Base-by-base conservation (phyloP, 1,284 basidiomycete species). In the Ustilago curta region DNA sequence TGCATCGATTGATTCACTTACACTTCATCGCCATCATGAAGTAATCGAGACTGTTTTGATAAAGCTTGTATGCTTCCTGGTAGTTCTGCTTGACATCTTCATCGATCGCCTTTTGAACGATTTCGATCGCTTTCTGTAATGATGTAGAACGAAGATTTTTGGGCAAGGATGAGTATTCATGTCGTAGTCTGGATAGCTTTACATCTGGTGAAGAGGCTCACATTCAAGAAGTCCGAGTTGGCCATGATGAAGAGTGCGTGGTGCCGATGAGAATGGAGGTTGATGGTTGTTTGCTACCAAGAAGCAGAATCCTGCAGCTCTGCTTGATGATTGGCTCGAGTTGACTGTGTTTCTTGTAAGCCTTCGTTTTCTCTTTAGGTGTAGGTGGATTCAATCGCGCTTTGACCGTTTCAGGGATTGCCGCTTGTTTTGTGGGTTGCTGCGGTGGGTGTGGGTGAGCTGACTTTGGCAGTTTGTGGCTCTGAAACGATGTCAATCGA, bases 41-140 rank as follows among this genome's bases (percentile, higher is more conserved):
- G 87, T 97, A 99, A 85, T 99, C 96, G 65, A 99, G 89, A 4
- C 94, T 90, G 88, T 98, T 97, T 87, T 93, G 92, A 61, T 83
- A 86, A 78, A 91, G 90, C 87, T 93, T 95, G 89, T 94, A 96
- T 19, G 95, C 95, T 83, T 96, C 94, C 47, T 90, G 87, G 86
- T 97, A 99, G 86, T 97, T 94, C 86, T 93, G 92, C 85, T 95
- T 95, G 77, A 90, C 89, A 87, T 99, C 96, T 79, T 94, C 93
- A 77, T 97, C 95, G 85, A 98, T 97, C 58, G 96, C 96, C 79
- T 91, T 90, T 86, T 96, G 93, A 47, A 98, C 95, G 72, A 97
- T 91, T 83, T 94, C 93, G 83, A 98, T 95, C 37, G 95, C 96
- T 85, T 92, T 92, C 35, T 37, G 35, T 37, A 16, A 16, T 37